phyloP scores from a whole-genome alignment of 768 basidiomycete genomes.

The Panus rudis region DNA sequence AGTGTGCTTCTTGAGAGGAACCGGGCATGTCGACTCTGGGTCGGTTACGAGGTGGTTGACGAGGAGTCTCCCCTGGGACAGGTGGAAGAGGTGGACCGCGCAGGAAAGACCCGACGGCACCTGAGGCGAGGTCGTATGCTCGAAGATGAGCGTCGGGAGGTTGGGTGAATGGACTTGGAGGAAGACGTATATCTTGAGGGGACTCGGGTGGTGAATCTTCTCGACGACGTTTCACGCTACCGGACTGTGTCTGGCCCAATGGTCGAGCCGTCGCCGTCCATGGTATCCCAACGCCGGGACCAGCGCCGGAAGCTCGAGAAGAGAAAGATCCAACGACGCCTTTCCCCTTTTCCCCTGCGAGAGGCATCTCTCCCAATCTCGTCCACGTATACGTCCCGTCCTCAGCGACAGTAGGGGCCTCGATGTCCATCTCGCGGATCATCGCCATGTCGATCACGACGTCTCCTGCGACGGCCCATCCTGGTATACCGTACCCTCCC shows the following conservation, averaged over 20 bases:
- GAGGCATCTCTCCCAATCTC: constrained; percentile 49
- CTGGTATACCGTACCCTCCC: constrained; percentile 87
- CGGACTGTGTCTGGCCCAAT: not conserved
- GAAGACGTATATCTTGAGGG: not conserved
- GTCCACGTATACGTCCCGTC: constrained; percentile 37
- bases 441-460: constrained; percentile 75
- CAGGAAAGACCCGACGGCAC: constrained; percentile 44
- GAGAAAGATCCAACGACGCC: constrained; percentile 6
- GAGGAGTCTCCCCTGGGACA: constrained; percentile 20
- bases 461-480: constrained; percentile 84
- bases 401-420: constrained; percentile 34
- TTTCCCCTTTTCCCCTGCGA: constrained; percentile 51
- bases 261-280: not conserved
- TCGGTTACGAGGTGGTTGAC: constrained; percentile 20
- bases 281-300: too few species aligned
- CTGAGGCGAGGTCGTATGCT: constrained; percentile 50
- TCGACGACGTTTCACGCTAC: not conserved
- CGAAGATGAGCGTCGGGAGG: constrained; percentile 4
- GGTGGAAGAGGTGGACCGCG: constrained; percentile 28
- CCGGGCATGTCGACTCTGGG: constrained; percentile 15
- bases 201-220: not conserved
- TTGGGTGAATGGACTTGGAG: constrained; percentile 1
- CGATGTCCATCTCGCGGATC: constrained; percentile 63
- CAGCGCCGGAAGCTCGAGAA: constrained; percentile 26
- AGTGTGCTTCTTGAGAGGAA: constrained; percentile 9